Conservation (phyloP, 495 filamentous ascomycete species). For the Annulohypoxylon moriforme region DNA sequence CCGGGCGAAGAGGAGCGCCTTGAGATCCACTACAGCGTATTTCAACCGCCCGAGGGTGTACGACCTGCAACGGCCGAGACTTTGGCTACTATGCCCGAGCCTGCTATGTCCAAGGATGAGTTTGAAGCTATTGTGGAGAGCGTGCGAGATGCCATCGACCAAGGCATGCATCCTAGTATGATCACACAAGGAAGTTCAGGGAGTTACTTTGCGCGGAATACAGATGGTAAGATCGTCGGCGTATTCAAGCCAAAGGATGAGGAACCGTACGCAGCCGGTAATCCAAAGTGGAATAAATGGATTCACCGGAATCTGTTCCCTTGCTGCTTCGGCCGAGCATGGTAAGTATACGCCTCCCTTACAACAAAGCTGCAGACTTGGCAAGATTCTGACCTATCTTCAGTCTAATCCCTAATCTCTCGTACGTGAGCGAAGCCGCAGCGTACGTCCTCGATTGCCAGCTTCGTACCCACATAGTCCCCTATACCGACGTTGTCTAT, state of each 20-base stretch:
- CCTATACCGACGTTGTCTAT: constrained; percentile 94
- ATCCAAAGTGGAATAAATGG: constrained; percentile 97
- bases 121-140: constrained; percentile 94
- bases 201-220: constrained; percentile 95
- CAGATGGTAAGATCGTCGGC: constrained; percentile 90
- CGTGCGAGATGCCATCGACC: constrained; percentile 87
- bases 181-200: constrained; percentile 97
- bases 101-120: constrained; percentile 76
- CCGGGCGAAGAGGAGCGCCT: constrained; percentile 81
- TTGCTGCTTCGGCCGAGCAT: constrained; percentile 95
- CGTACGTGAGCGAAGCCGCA: constrained; percentile 97
- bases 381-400: constrained; percentile 18
- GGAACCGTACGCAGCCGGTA: constrained; percentile 92
- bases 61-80: constrained; percentile 80
- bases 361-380: not conserved
- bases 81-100: constrained; percentile 65
- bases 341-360: constrained; percentile 56
- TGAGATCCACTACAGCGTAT: constrained; percentile 97
- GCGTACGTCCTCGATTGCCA: constrained; percentile 94
- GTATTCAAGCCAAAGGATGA: constrained; percentile 99
- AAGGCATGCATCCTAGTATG: constrained; percentile 92
- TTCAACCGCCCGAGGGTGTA: constrained; percentile 88
- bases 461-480: constrained; percentile 90
- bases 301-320: constrained; percentile 94
- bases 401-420: constrained; percentile 95